phyloP scores from a whole-genome alignment of 2,329 filamentous ascomycete genomes.

The Incumbomyces lentus region DNA sequence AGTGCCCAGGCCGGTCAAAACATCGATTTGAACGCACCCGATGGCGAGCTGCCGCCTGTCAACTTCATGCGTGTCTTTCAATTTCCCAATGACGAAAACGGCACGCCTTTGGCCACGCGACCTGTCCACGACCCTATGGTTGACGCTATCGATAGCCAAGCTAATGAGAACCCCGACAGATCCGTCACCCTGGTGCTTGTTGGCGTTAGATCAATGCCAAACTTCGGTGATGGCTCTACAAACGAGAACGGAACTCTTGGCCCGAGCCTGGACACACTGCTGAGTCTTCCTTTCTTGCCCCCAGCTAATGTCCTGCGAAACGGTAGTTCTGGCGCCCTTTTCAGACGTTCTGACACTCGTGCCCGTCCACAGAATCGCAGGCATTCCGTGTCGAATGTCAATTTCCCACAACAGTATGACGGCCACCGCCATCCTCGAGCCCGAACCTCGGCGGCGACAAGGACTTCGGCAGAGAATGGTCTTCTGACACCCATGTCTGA shows the following conservation, averaged over 20 bases:
- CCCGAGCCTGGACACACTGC: conserved; percentile 35
- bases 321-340: conserved; percentile 39
- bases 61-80: conserved; percentile 62
- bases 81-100: conserved; percentile 45
- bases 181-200: conserved; percentile 62
- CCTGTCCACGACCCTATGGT: conserved; percentile 24
- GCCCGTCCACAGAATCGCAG: conserved; percentile 45
- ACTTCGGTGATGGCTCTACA: conserved; percentile 37
- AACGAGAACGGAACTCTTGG: conserved; percentile 23
- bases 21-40: conserved; percentile 27
- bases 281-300: conserved; percentile 35
- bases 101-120: conserved; percentile 21
- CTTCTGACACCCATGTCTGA: conserved; percentile 38
- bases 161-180: conserved; percentile 40
- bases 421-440: conserved; percentile 43
- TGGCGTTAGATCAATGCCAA: conserved; percentile 55
- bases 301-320: conserved; percentile 33
- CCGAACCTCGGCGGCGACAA: conserved; percentile 5
- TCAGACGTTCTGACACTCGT: conserved; percentile 42
- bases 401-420: conserved; percentile 41
- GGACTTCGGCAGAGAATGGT: conserved; percentile 8
- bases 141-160: conserved; percentile 31
- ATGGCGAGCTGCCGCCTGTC: conserved; percentile 43
- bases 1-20: conserved; percentile 42
- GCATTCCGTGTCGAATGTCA: conserved; percentile 44